Evolutionary conservation across 352 stramenopile genomes (phyloP).

Genomic region (Phytophthora quininea): DNA sequence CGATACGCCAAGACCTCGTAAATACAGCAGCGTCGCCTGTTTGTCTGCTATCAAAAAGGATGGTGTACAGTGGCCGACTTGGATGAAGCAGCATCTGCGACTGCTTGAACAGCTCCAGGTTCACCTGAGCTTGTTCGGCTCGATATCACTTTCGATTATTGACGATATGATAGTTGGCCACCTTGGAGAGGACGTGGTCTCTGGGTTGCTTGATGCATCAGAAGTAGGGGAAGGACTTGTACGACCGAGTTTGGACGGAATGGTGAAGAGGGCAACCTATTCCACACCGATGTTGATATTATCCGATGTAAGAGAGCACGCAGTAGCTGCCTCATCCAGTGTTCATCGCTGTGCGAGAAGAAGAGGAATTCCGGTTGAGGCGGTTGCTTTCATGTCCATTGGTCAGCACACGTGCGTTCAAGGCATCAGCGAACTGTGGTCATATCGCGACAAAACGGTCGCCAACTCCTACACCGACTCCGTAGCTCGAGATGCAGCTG

Average conservation of each 20-base stretch:
- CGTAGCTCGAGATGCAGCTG: conserved; percentile 10
- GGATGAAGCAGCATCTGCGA: conserved; percentile 28
- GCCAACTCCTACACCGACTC: neutral
- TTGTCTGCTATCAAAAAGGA: neutral
- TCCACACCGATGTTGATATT: conserved; percentile 30
- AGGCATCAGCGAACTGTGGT: conserved; percentile 9
- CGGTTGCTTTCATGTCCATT: conserved; percentile 22
- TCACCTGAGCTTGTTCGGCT: conserved; percentile 39
- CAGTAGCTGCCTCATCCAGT: conserved; percentile 15
- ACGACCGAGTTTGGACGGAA: conserved; percentile 11
- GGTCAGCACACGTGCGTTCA: neutral
- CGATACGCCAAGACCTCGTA: neutral
- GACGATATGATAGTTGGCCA: conserved; percentile 35
- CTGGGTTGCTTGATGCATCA: conserved; percentile 16
- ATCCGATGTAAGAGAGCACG: conserved; percentile 20
- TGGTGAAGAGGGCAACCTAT: conserved; percentile 15
- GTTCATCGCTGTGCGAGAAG: conserved; percentile 24
- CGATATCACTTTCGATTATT: conserved; percentile 19
- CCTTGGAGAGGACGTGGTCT: conserved; percentile 26
- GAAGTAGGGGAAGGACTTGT: conserved; percentile 19
- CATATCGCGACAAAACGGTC: conserved; percentile 14
- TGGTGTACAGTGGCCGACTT: conserved; percentile 25
- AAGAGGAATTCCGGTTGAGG: conserved; percentile 14
- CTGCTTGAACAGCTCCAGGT: conserved; percentile 39
- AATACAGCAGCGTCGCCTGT: neutral